Conservation (phyloP, 805 yeast genomes). For the Pichia pseudocactophila region DNA sequence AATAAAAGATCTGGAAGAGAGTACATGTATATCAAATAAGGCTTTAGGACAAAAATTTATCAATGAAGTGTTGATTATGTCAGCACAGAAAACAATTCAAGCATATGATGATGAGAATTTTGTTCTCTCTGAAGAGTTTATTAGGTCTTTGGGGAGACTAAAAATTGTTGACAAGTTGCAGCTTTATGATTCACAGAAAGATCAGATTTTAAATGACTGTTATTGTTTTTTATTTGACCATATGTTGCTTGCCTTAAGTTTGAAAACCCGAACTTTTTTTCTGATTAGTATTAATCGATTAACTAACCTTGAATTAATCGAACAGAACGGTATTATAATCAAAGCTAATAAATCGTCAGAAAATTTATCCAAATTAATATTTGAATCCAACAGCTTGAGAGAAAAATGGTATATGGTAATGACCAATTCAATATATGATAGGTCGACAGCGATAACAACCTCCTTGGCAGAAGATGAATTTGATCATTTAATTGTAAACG, state of each 20-base stretch:
- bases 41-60: slow-evolving; percentile 15
- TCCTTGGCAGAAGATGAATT: slow-evolving; percentile 22
- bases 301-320: slow-evolving; percentile 11
- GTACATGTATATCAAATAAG: too few relatives aligned
- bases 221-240: slow-evolving; percentile 25
- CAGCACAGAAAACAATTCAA: slow-evolving; percentile 9
- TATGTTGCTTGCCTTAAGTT: slow-evolving; percentile 17
- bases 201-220: background rate
- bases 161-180: slow-evolving; percentile 24
- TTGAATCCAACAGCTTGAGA: slow-evolving; percentile 6
- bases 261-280: slow-evolving; percentile 4
- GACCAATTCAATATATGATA: slow-evolving; percentile 18
- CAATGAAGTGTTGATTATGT: slow-evolving; percentile 17
- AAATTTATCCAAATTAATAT: slow-evolving; percentile 2
- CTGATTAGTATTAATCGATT: slow-evolving; percentile 13
- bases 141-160: slow-evolving; percentile 24
- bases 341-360: slow-evolving; percentile 6
- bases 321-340: background rate
- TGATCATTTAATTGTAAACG: slow-evolving; percentile 5
- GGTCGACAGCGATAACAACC: slow-evolving; percentile 19
- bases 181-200: slow-evolving; percentile 7
- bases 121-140: slow-evolving; percentile 10
- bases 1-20: background rate
- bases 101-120: slow-evolving; percentile 4
- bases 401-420: slow-evolving; percentile 28